Percentiles rank a stretch among this genome's conserved stretches.
These are phyloP conservation scores for Talaromyces albobiverticillius DNA, from an alignment of 2,329 filamentous ascomycete genomes.

Conservation along the genomic window DNA sequence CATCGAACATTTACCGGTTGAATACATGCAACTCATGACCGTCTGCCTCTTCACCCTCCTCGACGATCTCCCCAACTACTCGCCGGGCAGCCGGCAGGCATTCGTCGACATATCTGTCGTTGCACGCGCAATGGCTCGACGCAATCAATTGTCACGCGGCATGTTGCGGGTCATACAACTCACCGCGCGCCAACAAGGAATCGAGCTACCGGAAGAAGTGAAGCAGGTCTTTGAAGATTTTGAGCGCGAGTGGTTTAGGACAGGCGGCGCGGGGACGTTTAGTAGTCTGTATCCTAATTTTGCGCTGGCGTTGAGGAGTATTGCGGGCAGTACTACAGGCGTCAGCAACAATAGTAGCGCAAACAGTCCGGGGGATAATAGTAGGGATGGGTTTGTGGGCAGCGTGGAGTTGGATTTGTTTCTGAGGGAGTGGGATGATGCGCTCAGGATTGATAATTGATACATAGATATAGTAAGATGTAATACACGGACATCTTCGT, in stretches of 20 bases:
- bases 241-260: conserved; percentile 10
- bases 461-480: too few species aligned
- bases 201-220: conserved; percentile 10
- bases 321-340: background rate
- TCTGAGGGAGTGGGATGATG: conserved; percentile 11
- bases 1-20: conserved; percentile 9
- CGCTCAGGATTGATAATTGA: conserved; percentile 1
- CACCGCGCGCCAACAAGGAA: conserved; percentile 11
- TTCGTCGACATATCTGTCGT: conserved; percentile 10
- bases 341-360: background rate
- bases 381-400: background rate
- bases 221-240: conserved; percentile 7
- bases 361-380: background rate
- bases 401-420: conserved; percentile 13
- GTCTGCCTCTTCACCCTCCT: conserved; percentile 12
- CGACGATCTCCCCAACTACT: conserved; percentile 6
- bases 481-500: too few species aligned
- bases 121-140: conserved; percentile 10
- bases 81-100: conserved; percentile 7
- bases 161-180: conserved; percentile 12
- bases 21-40: conserved; percentile 11
- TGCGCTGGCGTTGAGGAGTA: conserved; percentile 6
- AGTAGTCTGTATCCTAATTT: conserved; percentile 15
- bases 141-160: conserved; percentile 8
- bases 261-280: conserved; percentile 1